A percentile compares a stretch with the other conserved stretches of the same genome.
Evolutionary conservation across 2,329 filamentous ascomycete genomes (phyloP).

Genomic region (Colletotrichum sublineola): DNA sequence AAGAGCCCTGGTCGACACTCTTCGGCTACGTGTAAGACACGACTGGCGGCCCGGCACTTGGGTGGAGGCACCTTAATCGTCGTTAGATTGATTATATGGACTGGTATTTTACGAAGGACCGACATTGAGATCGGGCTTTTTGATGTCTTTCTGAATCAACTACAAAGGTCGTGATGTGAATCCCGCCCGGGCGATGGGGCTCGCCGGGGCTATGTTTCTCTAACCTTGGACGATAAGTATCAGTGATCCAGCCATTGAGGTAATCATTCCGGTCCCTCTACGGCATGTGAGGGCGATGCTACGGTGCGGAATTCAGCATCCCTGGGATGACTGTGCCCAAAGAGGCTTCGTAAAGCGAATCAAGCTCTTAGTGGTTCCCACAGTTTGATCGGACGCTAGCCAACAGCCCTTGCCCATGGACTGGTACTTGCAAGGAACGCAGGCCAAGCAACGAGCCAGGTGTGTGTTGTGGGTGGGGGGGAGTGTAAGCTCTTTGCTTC

Average conservation of each 20-base stretch:
- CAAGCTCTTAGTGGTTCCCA: constrained; percentile 40
- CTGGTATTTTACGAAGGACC: background rate
- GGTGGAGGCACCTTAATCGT: background rate
- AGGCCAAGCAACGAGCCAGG: constrained; percentile 19
- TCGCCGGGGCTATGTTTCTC: constrained; percentile 1
- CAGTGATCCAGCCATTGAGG: constrained; percentile 3
- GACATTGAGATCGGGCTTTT: background rate
- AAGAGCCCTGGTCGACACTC: background rate
- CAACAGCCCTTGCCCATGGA: constrained; percentile 28
- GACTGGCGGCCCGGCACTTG: background rate
- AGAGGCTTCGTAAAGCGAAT: constrained; percentile 44
- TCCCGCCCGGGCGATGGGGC: background rate
- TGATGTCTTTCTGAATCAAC: background rate
- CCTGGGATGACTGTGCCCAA: constrained; percentile 27
- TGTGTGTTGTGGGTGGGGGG: background rate
- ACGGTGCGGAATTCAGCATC: constrained; percentile 34
- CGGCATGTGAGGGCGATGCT: constrained; percentile 14
- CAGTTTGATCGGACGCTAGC: constrained; percentile 38
- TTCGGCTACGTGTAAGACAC: background rate
- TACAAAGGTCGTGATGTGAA: background rate
- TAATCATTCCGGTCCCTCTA: constrained; percentile 3
- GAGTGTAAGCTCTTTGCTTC: constrained; percentile 17
- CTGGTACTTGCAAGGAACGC: constrained; percentile 27
- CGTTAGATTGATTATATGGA: background rate
- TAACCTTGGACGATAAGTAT: background rate